phyloP scores from a whole-genome alignment of 2,329 filamentous ascomycete genomes.

The Aspergillus phoenicis region DNA sequence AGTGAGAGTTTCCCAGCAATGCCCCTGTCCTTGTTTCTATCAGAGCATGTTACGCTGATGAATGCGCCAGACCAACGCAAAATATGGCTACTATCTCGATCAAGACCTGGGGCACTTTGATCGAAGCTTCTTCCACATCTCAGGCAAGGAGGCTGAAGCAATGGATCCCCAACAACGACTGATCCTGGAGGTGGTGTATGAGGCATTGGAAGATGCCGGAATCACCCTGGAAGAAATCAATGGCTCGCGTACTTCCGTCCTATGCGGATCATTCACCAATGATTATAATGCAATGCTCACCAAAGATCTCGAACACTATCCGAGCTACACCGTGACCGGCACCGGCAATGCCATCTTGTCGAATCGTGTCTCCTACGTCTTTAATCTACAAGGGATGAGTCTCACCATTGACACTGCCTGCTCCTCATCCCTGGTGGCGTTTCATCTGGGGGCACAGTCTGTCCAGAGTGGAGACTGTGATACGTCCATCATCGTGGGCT shows the following conservation, averaged over 20 bases:
- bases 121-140: slow-evolving; percentile 28
- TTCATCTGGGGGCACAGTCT: slow-evolving; percentile 24
- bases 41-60: background rate
- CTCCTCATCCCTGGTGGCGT: slow-evolving; percentile 36
- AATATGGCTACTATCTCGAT: slow-evolving; percentile 6
- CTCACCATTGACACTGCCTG: slow-evolving; percentile 48
- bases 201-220: slow-evolving; percentile 34
- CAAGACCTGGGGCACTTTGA: slow-evolving; percentile 21
- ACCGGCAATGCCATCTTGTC: slow-evolving; percentile 34
- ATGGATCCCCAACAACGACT: slow-evolving; percentile 32
- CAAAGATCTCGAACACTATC: slow-evolving; percentile 20
- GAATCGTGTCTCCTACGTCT: slow-evolving; percentile 39
- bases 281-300: slow-evolving; percentile 26
- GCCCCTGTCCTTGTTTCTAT: background rate
- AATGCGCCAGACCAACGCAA: background rate
- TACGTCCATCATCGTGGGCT: slow-evolving; percentile 34
- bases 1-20: background rate
- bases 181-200: slow-evolving; percentile 44
- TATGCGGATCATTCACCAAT: slow-evolving; percentile 13
- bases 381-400: slow-evolving; percentile 39
- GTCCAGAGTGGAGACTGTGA: background rate
- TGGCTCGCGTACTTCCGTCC: slow-evolving; percentile 30
- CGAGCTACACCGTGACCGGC: slow-evolving; percentile 21
- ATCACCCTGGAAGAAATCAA: slow-evolving; percentile 19
- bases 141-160: slow-evolving; percentile 33